Conservation (phyloP, 2,329 filamentous ascomycete species). For the Teratosphaeriaceae sp. region DNA sequence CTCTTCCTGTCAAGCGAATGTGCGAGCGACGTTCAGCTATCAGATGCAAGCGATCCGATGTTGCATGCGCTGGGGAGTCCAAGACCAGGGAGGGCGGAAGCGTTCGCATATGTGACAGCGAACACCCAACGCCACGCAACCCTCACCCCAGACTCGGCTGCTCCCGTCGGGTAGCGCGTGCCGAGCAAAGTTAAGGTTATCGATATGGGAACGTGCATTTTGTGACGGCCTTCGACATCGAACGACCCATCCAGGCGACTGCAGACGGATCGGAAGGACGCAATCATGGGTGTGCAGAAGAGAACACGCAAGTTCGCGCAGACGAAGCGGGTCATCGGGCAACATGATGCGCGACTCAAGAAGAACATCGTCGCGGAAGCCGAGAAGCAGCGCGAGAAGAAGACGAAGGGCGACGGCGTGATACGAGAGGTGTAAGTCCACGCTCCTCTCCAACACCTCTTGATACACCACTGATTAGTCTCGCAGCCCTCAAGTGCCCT, state of each 20-base stretch:
- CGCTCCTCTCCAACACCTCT: background rate
- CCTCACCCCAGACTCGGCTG: too few relatives aligned
- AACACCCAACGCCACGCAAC: too few relatives aligned
- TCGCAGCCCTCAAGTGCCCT: conserved; percentile 28
- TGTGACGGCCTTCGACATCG: background rate
- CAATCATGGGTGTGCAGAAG: conserved; percentile 75
- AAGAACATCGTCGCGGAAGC: conserved; percentile 68
- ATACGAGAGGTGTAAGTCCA: conserved; percentile 61
- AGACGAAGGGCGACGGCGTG: conserved; percentile 49
- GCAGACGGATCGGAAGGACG: background rate
- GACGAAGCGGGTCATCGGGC: conserved; percentile 77
- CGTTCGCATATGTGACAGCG: too few relatives aligned
- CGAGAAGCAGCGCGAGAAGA: conserved; percentile 50
- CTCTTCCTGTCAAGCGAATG: too few relatives aligned
- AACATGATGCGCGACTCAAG: conserved; percentile 73
- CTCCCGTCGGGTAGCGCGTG: too few relatives aligned
- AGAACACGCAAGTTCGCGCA: conserved; percentile 85
- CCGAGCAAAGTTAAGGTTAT: too few relatives aligned
- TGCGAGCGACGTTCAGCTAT: too few relatives aligned
- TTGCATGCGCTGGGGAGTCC: too few relatives aligned
- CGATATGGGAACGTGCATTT: background rate
- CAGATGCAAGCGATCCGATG: too few relatives aligned
- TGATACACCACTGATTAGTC: conserved; percentile 14
- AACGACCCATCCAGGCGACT: background rate
- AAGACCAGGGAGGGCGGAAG: too few relatives aligned